These are phyloP conservation scores for Intubia oerlemansii DNA, from an alignment of 2,329 filamentous ascomycete species.

Conservation along the genomic window DNA sequence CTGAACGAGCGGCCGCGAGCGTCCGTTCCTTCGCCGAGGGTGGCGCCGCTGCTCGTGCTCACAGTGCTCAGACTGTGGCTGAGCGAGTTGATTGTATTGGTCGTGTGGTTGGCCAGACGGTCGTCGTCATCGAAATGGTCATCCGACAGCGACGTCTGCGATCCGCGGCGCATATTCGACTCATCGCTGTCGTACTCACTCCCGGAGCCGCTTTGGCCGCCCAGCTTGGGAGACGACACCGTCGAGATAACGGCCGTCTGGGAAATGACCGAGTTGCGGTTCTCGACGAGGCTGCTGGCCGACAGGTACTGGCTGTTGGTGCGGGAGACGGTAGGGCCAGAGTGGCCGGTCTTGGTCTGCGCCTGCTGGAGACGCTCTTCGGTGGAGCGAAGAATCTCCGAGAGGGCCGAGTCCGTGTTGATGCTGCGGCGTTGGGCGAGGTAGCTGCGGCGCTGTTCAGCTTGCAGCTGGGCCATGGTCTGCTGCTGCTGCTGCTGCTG, in stretches of 20 bases:
- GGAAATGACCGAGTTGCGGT: background rate
- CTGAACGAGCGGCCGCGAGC: background rate
- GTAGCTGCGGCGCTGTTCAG: background rate
- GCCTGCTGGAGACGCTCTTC: slow-evolving; percentile 21
- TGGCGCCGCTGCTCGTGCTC: slow-evolving; percentile 3
- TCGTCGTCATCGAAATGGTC: too few species aligned
- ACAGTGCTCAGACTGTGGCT: slow-evolving; percentile 8
- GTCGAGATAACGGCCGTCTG: too few species aligned
- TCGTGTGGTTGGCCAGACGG: slow-evolving; percentile 7
- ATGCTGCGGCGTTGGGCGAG: slow-evolving; percentile 2
- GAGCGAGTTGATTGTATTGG: too few species aligned
- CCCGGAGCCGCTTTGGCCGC: too few species aligned
- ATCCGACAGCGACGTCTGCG: slow-evolving; percentile 4
- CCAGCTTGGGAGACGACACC: too few species aligned
- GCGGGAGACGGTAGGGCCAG: too few species aligned
- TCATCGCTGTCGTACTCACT: too few species aligned
- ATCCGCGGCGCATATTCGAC: slow-evolving; percentile 2
- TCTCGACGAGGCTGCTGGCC: background rate
- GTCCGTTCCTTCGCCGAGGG: too few species aligned
- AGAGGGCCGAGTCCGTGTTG: slow-evolving; percentile 24
- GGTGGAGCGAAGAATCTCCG: slow-evolving; percentile 29
- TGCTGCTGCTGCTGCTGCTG: background rate
- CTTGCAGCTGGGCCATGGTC: background rate
- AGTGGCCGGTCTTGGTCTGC: slow-evolving; percentile 3
- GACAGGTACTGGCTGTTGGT: background rate